Evolutionary conservation across 2,329 filamentous ascomycete species (phyloP), one percentile per base, ranked within the genome.

Genomic region (Nemania sp.): DNA sequence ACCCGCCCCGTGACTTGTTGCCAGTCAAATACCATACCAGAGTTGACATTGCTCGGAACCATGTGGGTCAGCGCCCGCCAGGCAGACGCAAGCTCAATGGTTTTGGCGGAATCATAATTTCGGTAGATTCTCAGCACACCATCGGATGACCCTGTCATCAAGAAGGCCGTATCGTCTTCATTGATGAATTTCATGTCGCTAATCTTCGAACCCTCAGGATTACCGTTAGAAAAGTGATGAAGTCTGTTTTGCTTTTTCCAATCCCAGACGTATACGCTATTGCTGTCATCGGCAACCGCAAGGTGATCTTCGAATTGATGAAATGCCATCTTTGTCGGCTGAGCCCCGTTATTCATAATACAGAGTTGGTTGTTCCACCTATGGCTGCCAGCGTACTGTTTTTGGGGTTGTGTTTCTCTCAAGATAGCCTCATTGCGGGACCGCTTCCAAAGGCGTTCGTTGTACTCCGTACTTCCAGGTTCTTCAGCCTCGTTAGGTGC

Each of bases 291-390:
- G 13, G 94, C 93, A 13, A 98, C 93, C 1, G 96, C 93, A 22
- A 99, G 87, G 77, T 98, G 94, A 76, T 98, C 93, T 78, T 99
- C 96, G 74, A 98, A 99, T 78, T 99, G 96, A 81, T 99, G 96
- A 79, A 98, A 97, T 5, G 93, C 92, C 90, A 99, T 92, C 82
- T 94, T 97, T 70, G 91, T 89, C 0, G 96, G 95, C 78, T 98
- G 96, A 35, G 91, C 92, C 32, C 91, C 90, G 73, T 98, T 98
- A 77, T 95, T 94, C 77, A 98, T 90, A 70, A 97, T 91, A 20
- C 92, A 91, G 55, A 91, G 86, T 51, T 93, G 90, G 68, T 92
- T 91, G 74, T 93, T 94, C 77, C 96, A 99, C 74, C 90, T 92
- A 75, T 93, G 92, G 63, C 87, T 92, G 13, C 93, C 92, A 0